Percentiles rank a stretch among this genome's conserved stretches.
phyloP scores from a whole-genome alignment of 345 rosid genomes.

The Euphorbia tirucalli region DNA sequence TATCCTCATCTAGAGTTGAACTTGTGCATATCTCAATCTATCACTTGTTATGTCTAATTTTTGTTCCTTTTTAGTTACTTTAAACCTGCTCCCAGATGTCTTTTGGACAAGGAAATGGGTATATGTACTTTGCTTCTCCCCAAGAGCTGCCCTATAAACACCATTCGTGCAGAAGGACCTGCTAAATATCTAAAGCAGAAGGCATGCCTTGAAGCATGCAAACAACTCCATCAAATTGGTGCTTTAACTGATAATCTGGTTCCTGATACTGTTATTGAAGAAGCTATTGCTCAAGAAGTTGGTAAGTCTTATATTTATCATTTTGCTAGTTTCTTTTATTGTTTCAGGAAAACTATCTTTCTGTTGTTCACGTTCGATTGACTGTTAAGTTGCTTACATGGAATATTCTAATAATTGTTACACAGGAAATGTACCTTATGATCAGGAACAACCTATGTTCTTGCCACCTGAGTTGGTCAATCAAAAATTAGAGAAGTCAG shows the following conservation, averaged over 20 bases:
- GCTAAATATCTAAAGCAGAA: slow-evolving; percentile 45
- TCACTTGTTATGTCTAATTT: not conserved
- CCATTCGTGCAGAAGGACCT: slow-evolving; percentile 42
- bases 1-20: slow-evolving; percentile 1
- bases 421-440: slow-evolving; percentile 42
- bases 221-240: slow-evolving; percentile 56
- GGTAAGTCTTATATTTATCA: slow-evolving; percentile 27
- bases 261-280: slow-evolving; percentile 66
- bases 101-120: slow-evolving; percentile 39
- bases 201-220: slow-evolving; percentile 88
- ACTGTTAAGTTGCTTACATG: not conserved
- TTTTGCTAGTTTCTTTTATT: not conserved
- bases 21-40: slow-evolving; percentile 2
- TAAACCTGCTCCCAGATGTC: slow-evolving; percentile 65
- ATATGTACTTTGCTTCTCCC: slow-evolving; percentile 61
- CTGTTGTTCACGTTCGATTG: not conserved
- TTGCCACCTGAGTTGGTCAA: slow-evolving; percentile 69
- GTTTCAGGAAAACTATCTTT: not conserved
- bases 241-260: slow-evolving; percentile 81
- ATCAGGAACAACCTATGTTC: slow-evolving; percentile 61
- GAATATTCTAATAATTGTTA: slow-evolving; percentile 1
- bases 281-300: slow-evolving; percentile 38
- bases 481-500: slow-evolving; percentile 17
- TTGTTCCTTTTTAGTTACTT: slow-evolving; percentile 53
- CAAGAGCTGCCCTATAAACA: slow-evolving; percentile 57